Base-by-base conservation (phyloP, 805 yeast genomes). In the Nakazawaea ambrosiae region DNA sequence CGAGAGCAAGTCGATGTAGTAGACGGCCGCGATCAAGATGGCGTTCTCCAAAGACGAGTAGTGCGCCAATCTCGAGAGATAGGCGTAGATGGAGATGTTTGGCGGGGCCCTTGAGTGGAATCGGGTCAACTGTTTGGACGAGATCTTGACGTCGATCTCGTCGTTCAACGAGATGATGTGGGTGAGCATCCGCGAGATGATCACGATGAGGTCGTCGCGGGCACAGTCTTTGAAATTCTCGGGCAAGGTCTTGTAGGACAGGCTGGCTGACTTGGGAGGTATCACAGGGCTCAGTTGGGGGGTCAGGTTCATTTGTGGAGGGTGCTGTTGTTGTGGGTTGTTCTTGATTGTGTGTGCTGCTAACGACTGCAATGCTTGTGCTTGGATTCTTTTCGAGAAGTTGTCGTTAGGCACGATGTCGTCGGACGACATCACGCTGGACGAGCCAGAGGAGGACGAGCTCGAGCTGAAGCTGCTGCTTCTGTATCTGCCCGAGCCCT, bases 81-180 rank as follows among this genome's bases (percentile, higher is more conserved):
- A 90, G 38, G 83, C 84, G 46, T 72, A 73, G 12, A 88, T 75
- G 5, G 95, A 81, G 31, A 90, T 90, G 14, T 73, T 73, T 0
- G 98, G 97, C 3, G 97, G 95, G 0, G 90, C 79, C 44, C 97
- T 70, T 4, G 97, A 88, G 57, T 90, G 98, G 57, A 90, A 90
- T 46, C 97, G 65, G 1, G 98, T 90, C 36, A 92, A 67, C 31
- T 64, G 58, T 14, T 57, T 50, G 10, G 65, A 55, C 14, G 58
- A 53, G 4, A 67, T 51, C 37, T 45, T 58, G 40, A 54, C 60
- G 20, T 49, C 37, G 28, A 28, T 40, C 31, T 9, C 41, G 59
- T 90, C 97, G 55, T 90, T 90, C 24, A 85, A 68, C 18, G 65
- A 58, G 11, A 89, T 85, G 18, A 90, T 68, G 28, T 85, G 82